phyloP scores from a whole-genome alignment of 371 early-diverging fungal genomes.

The Mycotypha africana region DNA sequence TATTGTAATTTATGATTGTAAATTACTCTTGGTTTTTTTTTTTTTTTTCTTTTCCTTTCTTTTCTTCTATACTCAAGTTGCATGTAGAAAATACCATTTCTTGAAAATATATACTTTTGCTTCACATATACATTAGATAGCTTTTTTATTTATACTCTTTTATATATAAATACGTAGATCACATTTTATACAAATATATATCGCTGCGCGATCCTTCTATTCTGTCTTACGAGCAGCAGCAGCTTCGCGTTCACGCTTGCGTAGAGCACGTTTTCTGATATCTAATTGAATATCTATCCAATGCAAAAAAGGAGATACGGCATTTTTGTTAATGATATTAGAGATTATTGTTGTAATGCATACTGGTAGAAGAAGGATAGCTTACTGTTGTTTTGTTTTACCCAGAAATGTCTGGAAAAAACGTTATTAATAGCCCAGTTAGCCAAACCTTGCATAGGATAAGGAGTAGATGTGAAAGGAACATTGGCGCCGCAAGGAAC shows the following conservation, averaged over 20 bases:
- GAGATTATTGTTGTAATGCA: no score
- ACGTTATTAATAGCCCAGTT: slow-evolving; percentile 72
- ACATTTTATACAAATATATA: no score
- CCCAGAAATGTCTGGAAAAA: slow-evolving; percentile 55
- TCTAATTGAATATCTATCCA: slow-evolving; percentile 54
- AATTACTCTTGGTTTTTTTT: no score
- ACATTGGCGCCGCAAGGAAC: slow-evolving; percentile 65
- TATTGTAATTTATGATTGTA: no score
- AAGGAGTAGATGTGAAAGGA: slow-evolving; percentile 74
- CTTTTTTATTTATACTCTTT: no score
- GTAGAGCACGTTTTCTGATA: slow-evolving; percentile 73
- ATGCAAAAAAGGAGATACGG: not conserved
- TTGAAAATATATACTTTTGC: not conserved
- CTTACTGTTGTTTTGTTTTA: slow-evolving; percentile 58
- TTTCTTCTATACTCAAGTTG: not conserved
- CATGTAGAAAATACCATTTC: not conserved
- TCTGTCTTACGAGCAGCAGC: slow-evolving; percentile 36
- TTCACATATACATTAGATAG: no score
- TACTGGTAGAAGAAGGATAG: not conserved
- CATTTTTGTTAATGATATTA: not conserved
- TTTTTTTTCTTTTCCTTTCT: not conserved
- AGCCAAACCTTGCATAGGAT: slow-evolving; percentile 73
- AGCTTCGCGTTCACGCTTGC: slow-evolving; percentile 61
- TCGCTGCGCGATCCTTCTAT: no score
- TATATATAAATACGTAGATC: no score